Percentiles rank a stretch among this genome's conserved stretches.
phyloP scores from a whole-genome alignment of 768 basidiomycete genomes.

The Suillus variegatus region DNA sequence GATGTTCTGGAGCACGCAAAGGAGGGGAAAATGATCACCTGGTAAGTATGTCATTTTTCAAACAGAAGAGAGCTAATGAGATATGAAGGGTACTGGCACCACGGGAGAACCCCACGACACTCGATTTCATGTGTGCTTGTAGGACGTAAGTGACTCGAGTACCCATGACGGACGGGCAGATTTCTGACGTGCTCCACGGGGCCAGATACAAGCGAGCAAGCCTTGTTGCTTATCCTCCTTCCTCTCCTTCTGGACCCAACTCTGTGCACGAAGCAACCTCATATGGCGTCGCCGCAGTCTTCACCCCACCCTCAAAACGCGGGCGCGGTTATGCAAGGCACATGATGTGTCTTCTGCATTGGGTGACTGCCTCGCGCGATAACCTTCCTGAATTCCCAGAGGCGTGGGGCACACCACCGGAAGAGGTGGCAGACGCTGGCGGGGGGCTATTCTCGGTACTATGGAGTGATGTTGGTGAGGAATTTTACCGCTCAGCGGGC shows the following conservation, averaged over 20 bases:
- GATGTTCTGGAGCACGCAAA: conserved; percentile 44
- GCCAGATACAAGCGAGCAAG: conserved; percentile 39
- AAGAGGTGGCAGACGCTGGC: conserved; percentile 33
- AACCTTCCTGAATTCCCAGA: conserved; percentile 39
- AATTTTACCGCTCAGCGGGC: conserved; percentile 47
- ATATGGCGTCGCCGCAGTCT: conserved; percentile 60
- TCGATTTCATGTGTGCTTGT: conserved; percentile 61
- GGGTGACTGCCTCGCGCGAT: conserved; percentile 43
- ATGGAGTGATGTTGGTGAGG: conserved; percentile 54
- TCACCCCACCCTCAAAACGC: conserved; percentile 50
- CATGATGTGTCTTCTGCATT: conserved; percentile 68
- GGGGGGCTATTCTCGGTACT: conserved; percentile 50
- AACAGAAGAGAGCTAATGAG: not conserved
- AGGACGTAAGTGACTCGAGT: conserved; percentile 49
- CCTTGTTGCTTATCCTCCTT: conserved; percentile 27
- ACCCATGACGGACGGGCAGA: not conserved
- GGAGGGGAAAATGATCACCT: conserved; percentile 49
- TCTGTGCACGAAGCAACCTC: conserved; percentile 37
- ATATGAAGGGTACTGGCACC: conserved; percentile 56
- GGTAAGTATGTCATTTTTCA: conserved; percentile 34
- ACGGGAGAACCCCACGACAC: conserved; percentile 41
- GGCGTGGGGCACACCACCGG: conserved; percentile 47
- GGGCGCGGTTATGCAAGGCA: conserved; percentile 58
- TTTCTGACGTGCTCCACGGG: not conserved
- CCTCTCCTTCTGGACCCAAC: conserved; percentile 5